Conservation (phyloP, 305 asterid species). For the Lippia alba region DNA sequence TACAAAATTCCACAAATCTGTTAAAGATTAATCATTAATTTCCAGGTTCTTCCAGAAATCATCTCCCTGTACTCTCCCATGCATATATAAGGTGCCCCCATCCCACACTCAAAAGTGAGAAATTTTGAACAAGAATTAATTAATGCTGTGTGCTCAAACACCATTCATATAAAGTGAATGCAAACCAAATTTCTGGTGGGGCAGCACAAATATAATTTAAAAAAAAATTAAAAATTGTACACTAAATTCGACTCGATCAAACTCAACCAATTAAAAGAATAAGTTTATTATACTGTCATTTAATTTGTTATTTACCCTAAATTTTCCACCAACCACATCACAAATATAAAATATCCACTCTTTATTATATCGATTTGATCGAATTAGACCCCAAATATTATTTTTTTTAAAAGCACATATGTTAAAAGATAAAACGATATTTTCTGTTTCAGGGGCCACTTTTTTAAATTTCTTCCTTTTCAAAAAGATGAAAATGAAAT, state of each 20-base stretch:
- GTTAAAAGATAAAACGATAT: not conserved
- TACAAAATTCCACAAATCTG: not conserved
- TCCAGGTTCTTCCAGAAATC: conserved; percentile 28
- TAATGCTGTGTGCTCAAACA: conserved; percentile 16
- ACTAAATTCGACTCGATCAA: no score
- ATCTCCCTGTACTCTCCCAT: not conserved
- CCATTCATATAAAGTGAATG: conserved; percentile 30
- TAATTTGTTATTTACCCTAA: no score
- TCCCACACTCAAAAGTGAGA: conserved; percentile 25
- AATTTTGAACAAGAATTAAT: not conserved
- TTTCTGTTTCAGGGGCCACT: conserved; percentile 38
- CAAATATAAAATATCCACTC: no score
- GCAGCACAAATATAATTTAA: conserved; percentile 19
- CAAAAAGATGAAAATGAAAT: conserved; percentile 38
- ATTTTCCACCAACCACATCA: no score
- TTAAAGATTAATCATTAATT: conserved; percentile 17
- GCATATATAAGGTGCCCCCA: conserved; percentile 8
- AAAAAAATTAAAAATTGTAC: not conserved
- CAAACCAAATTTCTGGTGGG: conserved; percentile 31
- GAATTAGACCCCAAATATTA: no score
- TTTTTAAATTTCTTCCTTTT: not conserved
- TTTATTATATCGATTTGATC: no score
- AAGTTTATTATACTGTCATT: no score
- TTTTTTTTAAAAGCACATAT: no score
- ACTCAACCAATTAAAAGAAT: no score